Conservation (phyloP, 805 yeast genomes). For the Spathaspora passalidarum region DNA sequence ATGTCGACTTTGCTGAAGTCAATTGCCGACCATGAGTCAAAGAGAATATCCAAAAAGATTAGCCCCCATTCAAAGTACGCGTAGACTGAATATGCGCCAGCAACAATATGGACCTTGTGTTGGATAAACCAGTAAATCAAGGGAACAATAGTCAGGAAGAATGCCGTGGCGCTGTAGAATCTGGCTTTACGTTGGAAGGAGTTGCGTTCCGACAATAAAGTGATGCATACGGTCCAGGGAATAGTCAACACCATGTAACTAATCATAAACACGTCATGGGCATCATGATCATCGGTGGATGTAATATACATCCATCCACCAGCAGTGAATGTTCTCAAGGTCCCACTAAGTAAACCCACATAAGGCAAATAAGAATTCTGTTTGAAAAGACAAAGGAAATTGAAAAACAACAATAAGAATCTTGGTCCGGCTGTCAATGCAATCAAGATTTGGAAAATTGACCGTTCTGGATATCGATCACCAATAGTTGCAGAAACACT, state of each 20-base stretch:
- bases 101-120: conserved; percentile 79
- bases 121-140: conserved; percentile 85
- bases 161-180: conserved; percentile 50
- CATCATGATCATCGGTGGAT: conserved; percentile 94
- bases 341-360: conserved; percentile 57
- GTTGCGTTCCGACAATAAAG: conserved; percentile 44
- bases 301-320: conserved; percentile 99
- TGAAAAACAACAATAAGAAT: conserved; percentile 57
- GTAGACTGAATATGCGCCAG: conserved; percentile 95
- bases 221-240: conserved; percentile 81
- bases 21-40: conserved; percentile 73
- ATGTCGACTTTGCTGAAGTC: conserved; percentile 70
- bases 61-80: conserved; percentile 95
- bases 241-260: conserved; percentile 81
- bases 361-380: conserved; percentile 33
- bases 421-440: conserved; percentile 95
- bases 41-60: conserved; percentile 76
- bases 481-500: conserved; percentile 97
- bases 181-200: conserved; percentile 51
- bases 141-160: conserved; percentile 75
- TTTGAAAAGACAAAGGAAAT: conserved; percentile 47
- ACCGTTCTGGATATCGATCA: conserved; percentile 93
- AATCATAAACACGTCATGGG: conserved; percentile 95
- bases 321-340: conserved; percentile 87
- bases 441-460: conserved; percentile 84